A percentile compares a stretch with the other conserved stretches of the same genome.
Conservation (phyloP, 352 stramenopile species). For the Globisporangium recalcitrans region DNA sequence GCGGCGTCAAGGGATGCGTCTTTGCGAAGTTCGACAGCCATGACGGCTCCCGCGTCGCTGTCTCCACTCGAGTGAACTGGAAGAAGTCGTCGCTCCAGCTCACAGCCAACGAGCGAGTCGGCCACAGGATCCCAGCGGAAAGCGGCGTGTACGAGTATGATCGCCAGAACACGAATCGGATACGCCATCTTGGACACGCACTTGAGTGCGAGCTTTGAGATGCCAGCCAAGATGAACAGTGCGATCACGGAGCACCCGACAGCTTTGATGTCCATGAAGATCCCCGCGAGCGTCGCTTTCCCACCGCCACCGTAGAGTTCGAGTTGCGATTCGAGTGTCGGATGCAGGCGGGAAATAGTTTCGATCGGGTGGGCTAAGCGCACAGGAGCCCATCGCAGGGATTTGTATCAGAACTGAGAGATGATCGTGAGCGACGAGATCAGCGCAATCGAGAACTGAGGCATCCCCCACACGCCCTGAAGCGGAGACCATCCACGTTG, state of each 20-base stretch:
- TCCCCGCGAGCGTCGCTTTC: background rate
- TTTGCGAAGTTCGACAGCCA: too few relatives aligned
- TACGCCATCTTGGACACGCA: too few relatives aligned
- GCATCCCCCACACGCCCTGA: constrained; percentile 7
- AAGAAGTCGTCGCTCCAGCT: constrained; percentile 6
- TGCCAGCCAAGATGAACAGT: too few relatives aligned
- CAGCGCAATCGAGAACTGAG: constrained; percentile 23
- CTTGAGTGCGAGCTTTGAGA: background rate
- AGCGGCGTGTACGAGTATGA: background rate
- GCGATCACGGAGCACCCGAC: background rate
- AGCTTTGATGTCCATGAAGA: constrained; percentile 2
- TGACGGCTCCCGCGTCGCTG: too few relatives aligned
- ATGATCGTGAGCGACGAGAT: constrained; percentile 16
- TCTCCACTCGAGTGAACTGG: too few relatives aligned
- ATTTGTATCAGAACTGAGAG: constrained; percentile 9
- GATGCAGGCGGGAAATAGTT: background rate
- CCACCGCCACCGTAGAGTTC: background rate
- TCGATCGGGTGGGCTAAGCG: background rate
- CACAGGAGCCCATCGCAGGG: background rate
- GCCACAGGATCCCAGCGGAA: background rate
- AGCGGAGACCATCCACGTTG: too few relatives aligned
- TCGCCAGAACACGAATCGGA: background rate
- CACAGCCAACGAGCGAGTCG: background rate
- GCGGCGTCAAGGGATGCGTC: too few relatives aligned
- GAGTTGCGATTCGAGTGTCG: background rate